Conservation (phyloP, 2,329 filamentous ascomycete species). For the Leptosphaerulina australis region DNA sequence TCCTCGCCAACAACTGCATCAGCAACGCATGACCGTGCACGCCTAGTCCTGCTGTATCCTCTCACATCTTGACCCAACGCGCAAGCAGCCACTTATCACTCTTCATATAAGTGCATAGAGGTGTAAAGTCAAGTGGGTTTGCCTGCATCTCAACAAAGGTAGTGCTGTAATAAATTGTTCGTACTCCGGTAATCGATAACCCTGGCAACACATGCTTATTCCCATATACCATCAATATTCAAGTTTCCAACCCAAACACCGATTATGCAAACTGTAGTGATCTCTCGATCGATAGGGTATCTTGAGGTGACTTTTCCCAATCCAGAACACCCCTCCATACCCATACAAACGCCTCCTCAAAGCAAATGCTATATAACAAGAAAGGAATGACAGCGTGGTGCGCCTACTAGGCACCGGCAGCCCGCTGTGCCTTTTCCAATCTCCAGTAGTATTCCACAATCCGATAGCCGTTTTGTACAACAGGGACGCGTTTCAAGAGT, state of each 20-base stretch:
- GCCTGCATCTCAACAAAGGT: neutral
- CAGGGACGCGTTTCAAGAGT: too few species aligned
- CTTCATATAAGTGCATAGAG: too few species aligned
- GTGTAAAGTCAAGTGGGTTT: too few species aligned
- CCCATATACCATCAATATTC: neutral
- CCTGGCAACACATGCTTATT: neutral
- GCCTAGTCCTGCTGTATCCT: neutral
- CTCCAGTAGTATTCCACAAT: neutral
- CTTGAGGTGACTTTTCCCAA: conserved; percentile 18
- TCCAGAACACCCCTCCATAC: conserved; percentile 15
- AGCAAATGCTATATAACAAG: neutral
- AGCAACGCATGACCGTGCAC: neutral
- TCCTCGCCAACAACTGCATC: neutral
- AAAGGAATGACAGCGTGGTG: neutral
- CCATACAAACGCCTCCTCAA: conserved; percentile 7
- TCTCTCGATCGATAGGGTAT: conserved; percentile 14
- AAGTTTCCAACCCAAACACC: conserved; percentile 3
- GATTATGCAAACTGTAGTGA: conserved; percentile 4
- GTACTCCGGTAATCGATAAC: neutral
- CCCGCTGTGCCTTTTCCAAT: neutral
- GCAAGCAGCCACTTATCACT: neutral
- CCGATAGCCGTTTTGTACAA: too few species aligned
- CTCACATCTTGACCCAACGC: neutral
- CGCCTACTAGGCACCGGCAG: neutral
- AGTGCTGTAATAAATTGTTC: neutral